Evolutionary conservation across 2,329 filamentous ascomycete species (phyloP).

Genomic region (Trichophyton rubrum): DNA sequence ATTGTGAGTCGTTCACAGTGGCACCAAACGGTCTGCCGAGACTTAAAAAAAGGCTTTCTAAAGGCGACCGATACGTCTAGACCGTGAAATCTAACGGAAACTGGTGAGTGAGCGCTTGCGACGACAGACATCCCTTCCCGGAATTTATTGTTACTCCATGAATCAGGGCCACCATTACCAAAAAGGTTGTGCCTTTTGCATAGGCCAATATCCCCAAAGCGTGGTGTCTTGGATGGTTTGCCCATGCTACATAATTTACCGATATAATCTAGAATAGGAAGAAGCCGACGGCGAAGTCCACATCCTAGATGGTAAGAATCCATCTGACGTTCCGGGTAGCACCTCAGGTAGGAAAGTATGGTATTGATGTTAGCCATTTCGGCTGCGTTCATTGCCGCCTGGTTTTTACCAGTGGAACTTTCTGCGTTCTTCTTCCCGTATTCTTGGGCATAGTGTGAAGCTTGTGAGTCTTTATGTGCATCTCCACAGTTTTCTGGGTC

Average conservation of each 20-base stretch:
- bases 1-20: background rate
- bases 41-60: no score
- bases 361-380: conserved; percentile 21
- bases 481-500: conserved; percentile 13
- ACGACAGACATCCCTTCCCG: background rate
- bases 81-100: background rate
- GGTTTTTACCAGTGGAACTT: background rate
- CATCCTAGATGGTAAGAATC: conserved; percentile 31
- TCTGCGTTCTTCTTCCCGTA: background rate
- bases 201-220: conserved; percentile 2
- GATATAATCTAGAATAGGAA: conserved; percentile 28
- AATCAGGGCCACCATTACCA: background rate
- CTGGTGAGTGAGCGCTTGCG: background rate
- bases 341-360: conserved; percentile 28
- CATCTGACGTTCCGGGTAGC: conserved; percentile 33
- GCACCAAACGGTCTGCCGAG: background rate
- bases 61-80: background rate
- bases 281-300: conserved; percentile 30
- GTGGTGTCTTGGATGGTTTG: background rate
- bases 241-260: conserved; percentile 23
- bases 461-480: conserved; percentile 12
- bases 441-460: background rate
- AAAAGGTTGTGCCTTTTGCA: conserved; percentile 4
- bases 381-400: background rate
- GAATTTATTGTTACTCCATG: conserved; percentile 2